A percentile compares a stretch with the other conserved stretches of the same genome.
phyloP scores from a whole-genome alignment of 2,329 filamentous ascomycete genomes.

The Hysterium pulicare region DNA sequence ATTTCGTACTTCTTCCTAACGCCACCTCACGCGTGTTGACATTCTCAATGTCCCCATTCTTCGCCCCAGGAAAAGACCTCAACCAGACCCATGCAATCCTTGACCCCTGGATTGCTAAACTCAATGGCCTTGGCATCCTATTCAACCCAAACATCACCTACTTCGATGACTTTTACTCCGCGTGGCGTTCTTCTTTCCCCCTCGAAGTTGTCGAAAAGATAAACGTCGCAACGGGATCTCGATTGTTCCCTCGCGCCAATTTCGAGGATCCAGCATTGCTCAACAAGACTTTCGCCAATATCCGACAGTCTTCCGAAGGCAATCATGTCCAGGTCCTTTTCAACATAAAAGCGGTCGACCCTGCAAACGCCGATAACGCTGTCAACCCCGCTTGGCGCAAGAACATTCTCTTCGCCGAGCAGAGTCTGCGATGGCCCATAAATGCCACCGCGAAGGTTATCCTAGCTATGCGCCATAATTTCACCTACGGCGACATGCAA shows the following conservation, averaged over 20 bases:
- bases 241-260: constrained; percentile 44
- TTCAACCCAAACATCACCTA: constrained; percentile 39
- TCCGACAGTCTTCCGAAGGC: constrained; percentile 4
- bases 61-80: constrained; percentile 35
- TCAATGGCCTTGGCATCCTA: constrained; percentile 34
- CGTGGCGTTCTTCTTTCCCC: constrained; percentile 43
- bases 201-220: constrained; percentile 35
- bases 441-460: constrained; percentile 19
- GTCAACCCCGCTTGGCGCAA: constrained; percentile 16
- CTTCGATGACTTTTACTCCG: constrained; percentile 35
- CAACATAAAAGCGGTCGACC: constrained; percentile 4
- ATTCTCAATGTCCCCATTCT: constrained; percentile 33
- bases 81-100: constrained; percentile 32
- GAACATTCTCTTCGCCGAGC: constrained; percentile 8
- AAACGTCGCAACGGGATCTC: constrained; percentile 41
- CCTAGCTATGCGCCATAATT: not conserved
- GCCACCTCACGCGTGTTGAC: constrained; percentile 22
- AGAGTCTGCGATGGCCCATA: constrained; percentile 29
- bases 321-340: constrained; percentile 3
- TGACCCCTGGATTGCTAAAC: constrained; percentile 29
- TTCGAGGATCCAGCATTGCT: constrained; percentile 32
- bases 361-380: constrained; percentile 8
- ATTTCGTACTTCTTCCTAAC: constrained; percentile 29
- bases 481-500: constrained; percentile 2
- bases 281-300: constrained; percentile 37